Conservation (phyloP, 2,329 filamentous ascomycete genomes). For the Aspergillus thermomutatus region DNA sequence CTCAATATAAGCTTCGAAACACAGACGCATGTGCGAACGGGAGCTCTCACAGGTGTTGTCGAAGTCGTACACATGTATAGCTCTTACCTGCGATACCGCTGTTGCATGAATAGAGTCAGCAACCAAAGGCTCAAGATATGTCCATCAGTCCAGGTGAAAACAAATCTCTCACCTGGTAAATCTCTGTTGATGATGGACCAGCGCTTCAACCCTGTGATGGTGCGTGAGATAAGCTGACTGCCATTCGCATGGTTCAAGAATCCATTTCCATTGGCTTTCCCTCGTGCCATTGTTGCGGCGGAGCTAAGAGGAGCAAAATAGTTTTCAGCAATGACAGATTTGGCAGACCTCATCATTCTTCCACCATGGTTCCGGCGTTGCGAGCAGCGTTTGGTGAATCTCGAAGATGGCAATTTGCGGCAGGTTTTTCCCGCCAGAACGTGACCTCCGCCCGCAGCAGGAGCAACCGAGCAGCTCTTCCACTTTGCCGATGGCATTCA, state of each 20-base stretch:
- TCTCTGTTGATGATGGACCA: conserved; percentile 78
- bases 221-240: conserved; percentile 40
- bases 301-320: conserved; percentile 17
- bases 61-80: conserved; percentile 94
- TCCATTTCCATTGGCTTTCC: conserved; percentile 30
- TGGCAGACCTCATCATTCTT: conserved; percentile 34
- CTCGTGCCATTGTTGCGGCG: conserved; percentile 22
- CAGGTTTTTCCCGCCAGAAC: conserved; percentile 15
- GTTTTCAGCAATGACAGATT: conserved; percentile 32
- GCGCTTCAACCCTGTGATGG: conserved; percentile 71
- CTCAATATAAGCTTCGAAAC: conserved; percentile 12
- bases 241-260: conserved; percentile 14
- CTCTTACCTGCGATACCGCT: conserved; percentile 67
- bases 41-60: conserved; percentile 77
- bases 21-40: background rate
- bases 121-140: background rate
- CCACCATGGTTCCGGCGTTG: background rate
- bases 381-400: background rate
- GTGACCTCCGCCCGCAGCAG: conserved; percentile 14
- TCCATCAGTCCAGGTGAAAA: background rate
- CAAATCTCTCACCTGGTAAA: conserved; percentile 57
- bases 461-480: background rate
- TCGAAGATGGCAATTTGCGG: background rate
- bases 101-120: conserved; percentile 3
- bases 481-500: background rate